Evolutionary conservation across 1,284 basidiomycete species (phyloP).

Genomic region (Mycena citricolor): DNA sequence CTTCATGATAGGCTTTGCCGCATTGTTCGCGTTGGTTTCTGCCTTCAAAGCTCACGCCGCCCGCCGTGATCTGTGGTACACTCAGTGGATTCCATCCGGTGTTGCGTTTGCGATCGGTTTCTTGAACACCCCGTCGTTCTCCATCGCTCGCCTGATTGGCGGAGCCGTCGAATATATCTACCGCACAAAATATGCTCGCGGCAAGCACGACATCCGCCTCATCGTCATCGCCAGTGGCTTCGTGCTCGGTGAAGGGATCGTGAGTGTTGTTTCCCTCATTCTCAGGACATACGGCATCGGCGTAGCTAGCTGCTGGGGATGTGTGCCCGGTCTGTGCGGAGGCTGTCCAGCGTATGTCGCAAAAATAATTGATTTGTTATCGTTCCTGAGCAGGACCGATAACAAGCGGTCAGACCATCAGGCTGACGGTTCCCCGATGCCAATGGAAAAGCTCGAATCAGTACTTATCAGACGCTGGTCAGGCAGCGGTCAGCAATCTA

Average conservation of each 20-base stretch:
- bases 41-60: constrained; percentile 65
- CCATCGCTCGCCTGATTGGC: constrained; percentile 87
- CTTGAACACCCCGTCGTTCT: constrained; percentile 94
- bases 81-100: constrained; percentile 84
- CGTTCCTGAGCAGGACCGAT: no score
- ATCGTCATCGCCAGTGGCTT: constrained; percentile 94
- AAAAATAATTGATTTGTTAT: no score
- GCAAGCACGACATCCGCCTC: constrained; percentile 65
- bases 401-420: no score
- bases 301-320: constrained; percentile 83
- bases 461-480: no score
- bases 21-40: constrained; percentile 69
- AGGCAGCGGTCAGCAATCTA: no score
- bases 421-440: no score
- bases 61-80: constrained; percentile 45
- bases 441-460: no score
- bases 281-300: constrained; percentile 76
- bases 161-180: constrained; percentile 79
- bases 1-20: constrained; percentile 82
- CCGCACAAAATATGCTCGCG: constrained; percentile 49
- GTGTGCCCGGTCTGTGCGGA: constrained; percentile 69
- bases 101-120: constrained; percentile 90
- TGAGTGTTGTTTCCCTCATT: constrained; percentile 79
- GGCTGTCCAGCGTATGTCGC: constrained; percentile 65
- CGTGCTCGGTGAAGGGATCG: constrained; percentile 91